Evolutionary conservation across 805 yeast species (phyloP), one percentile per base, ranked within the genome.

Genomic region (Yarrowia sp.): DNA sequence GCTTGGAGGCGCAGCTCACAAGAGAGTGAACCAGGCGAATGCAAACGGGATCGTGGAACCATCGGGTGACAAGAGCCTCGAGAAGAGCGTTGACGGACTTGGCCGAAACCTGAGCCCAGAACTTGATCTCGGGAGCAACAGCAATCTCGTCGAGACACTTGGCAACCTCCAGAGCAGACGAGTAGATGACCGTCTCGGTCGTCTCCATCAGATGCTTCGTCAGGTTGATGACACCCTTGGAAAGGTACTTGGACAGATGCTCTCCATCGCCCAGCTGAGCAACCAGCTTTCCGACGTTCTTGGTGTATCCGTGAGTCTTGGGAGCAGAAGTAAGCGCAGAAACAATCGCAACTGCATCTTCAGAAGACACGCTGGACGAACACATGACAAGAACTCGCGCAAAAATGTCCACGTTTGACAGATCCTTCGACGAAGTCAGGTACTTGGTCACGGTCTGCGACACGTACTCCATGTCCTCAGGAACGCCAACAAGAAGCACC

Each of bases 21-120:
- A 78, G 18, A 1, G 82, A 53, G 14, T 71, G 71, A 3, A 77
- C 74, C 68, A 85, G 81, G 39, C 78, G 76, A 66, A 88, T 68
- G n/a, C 82, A 76, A 0, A 64, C 63, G 1, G 68, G 71, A 25
- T 77, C 66, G 13, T 66, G 65, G 1, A 82, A 68, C 87, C 90
- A 87, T 33, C 70, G 66, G 2, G 73, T 72, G 1, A 68, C 51
- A 0, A 70, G 66, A 25, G 69, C 68, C 46, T 70, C 71, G 1
- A 75, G 44, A n/a, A 72, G 63, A 9, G 76, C 68, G 29, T 74
- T 75, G 29, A 72, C 19, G 3, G 63, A 29, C 32, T 46, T 61
- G 2, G 66, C 41, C 2, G 65, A 51, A 4, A 65, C 68, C 36
- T 65, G 24, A 13, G 35, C 27, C 71, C 69, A 69, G n/a, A 66